phyloP scores from a whole-genome alignment of 352 stramenopile species.

The Hyaloperonospora arabidopsidis region DNA sequence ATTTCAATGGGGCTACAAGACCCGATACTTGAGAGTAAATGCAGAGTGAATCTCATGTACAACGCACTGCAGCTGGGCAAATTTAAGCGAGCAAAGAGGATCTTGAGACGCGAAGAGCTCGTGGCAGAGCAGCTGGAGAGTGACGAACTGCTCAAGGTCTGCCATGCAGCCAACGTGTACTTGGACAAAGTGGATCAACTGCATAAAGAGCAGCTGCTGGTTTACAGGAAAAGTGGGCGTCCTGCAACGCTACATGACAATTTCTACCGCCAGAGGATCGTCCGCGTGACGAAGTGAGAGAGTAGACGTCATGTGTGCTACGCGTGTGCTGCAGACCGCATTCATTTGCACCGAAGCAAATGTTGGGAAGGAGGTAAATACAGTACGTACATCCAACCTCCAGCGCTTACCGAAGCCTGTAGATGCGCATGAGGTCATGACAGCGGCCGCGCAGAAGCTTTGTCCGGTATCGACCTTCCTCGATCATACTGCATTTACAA shows the following conservation, averaged over 20 bases:
- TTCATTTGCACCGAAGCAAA: no score
- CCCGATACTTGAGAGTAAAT: conserved; percentile 74
- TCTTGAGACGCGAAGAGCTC: conserved; percentile 38
- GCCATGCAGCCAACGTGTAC: conserved; percentile 55
- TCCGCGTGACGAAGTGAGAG: conserved; percentile 32
- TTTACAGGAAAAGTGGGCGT: conserved; percentile 22
- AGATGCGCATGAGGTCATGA: no score
- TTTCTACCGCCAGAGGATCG: conserved; percentile 74
- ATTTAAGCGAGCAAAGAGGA: conserved; percentile 47
- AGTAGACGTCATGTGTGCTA: no score
- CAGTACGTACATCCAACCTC: no score
- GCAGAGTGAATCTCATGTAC: conserved; percentile 74
- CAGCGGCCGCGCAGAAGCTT: no score
- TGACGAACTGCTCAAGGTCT: conserved; percentile 53
- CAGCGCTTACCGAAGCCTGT: no score
- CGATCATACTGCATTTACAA: no score
- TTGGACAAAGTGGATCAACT: conserved; percentile 56
- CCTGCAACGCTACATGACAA: conserved; percentile 47
- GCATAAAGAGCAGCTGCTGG: conserved; percentile 43
- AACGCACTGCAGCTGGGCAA: conserved; percentile 62
- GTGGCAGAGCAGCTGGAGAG: conserved; percentile 45
- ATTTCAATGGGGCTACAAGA: conserved; percentile 68
- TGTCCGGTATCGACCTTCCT: no score
- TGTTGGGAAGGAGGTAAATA: no score
- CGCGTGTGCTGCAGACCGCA: no score